Percentiles rank a stretch among this genome's conserved stretches.
These are phyloP conservation scores for Phellopilus nigrolimitatus DNA, from an alignment of 1,284 basidiomycete species.

Conservation along the genomic window DNA sequence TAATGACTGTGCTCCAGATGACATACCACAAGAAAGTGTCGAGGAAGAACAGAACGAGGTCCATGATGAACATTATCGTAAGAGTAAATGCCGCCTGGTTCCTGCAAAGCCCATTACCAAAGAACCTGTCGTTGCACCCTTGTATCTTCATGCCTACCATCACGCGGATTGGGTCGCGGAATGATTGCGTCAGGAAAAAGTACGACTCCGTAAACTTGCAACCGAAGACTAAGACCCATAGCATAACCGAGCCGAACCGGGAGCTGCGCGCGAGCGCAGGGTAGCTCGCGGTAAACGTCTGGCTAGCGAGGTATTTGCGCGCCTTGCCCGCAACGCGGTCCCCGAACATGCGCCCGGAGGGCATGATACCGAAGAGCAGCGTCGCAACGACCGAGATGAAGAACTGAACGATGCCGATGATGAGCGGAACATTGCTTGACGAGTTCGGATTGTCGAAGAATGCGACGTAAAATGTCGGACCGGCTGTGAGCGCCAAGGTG, in stretches of 20 bases:
- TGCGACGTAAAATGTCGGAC: constrained; percentile 88
- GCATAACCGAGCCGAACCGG: constrained; percentile 67
- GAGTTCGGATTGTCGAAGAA: constrained; percentile 54
- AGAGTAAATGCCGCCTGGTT: constrained; percentile 92
- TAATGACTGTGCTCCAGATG: constrained; percentile 96
- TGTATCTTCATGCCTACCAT: constrained; percentile 94
- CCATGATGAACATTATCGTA: constrained; percentile 96
- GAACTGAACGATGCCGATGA: constrained; percentile 91
- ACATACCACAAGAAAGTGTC: constrained; percentile 98
- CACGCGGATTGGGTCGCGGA: constrained; percentile 82
- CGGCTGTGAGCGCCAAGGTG: constrained; percentile 80
- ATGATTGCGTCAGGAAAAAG: constrained; percentile 93
- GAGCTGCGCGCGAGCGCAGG: constrained; percentile 57
- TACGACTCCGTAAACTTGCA: constrained; percentile 95
- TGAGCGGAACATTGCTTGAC: constrained; percentile 72
- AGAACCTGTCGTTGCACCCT: constrained; percentile 78
- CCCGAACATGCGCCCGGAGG: constrained; percentile 92
- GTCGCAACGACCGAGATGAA: constrained; percentile 81
- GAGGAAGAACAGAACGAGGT: constrained; percentile 90
- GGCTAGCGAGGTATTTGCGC: constrained; percentile 90
- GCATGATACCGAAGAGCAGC: constrained; percentile 79
- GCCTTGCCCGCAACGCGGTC: constrained; percentile 91
- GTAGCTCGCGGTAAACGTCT: constrained; percentile 95
- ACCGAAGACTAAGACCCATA: constrained; percentile 89
- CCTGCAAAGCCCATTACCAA: constrained; percentile 74